These are phyloP conservation scores for Cocos nucifera DNA, from an alignment of 176 grass and related monocot species.

Conservation along the genomic window DNA sequence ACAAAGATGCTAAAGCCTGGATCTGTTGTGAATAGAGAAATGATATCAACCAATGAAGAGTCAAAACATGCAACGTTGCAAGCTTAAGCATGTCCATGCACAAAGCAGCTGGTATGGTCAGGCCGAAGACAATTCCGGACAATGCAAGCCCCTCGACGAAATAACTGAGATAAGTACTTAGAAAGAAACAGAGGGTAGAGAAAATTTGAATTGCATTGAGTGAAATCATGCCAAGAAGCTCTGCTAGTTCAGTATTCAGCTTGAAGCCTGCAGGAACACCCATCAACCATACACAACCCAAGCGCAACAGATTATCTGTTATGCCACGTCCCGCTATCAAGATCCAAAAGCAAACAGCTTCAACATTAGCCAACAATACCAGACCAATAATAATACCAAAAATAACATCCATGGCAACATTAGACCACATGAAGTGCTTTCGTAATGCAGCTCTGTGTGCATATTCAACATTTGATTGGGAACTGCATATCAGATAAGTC, in stretches of 20 bases:
- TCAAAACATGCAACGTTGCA: conserved; percentile 56
- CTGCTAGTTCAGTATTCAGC: conserved; percentile 80
- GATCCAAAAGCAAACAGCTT: conserved; percentile 51
- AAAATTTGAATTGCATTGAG: conserved; percentile 81
- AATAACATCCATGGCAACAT: conserved; percentile 53
- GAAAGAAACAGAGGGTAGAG: conserved; percentile 74
- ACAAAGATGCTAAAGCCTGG: conserved; percentile 75
- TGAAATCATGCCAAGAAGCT: conserved; percentile 83
- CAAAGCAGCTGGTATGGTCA: conserved; percentile 56
- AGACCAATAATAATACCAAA: conserved; percentile 64
- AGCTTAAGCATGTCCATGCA: conserved; percentile 67
- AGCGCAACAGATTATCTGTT: conserved; percentile 66
- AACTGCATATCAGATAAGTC: conserved; percentile 33
- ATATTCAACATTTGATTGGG: conserved; percentile 47
- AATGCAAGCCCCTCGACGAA: conserved; percentile 46
- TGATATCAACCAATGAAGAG: conserved; percentile 76
- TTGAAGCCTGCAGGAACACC: conserved; percentile 96
- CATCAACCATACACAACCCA: conserved; percentile 96
- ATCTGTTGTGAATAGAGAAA: conserved; percentile 78
- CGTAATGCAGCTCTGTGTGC: conserved; percentile 51
- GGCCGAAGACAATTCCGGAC: conserved; percentile 56
- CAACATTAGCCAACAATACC: conserved; percentile 36
- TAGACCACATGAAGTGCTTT: conserved; percentile 69
- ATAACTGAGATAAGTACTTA: conserved; percentile 46
- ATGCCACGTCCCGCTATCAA: conserved; percentile 30